Conservation (phyloP, 2,329 filamentous ascomycete genomes). For the Aspergillus costaricaensis region DNA sequence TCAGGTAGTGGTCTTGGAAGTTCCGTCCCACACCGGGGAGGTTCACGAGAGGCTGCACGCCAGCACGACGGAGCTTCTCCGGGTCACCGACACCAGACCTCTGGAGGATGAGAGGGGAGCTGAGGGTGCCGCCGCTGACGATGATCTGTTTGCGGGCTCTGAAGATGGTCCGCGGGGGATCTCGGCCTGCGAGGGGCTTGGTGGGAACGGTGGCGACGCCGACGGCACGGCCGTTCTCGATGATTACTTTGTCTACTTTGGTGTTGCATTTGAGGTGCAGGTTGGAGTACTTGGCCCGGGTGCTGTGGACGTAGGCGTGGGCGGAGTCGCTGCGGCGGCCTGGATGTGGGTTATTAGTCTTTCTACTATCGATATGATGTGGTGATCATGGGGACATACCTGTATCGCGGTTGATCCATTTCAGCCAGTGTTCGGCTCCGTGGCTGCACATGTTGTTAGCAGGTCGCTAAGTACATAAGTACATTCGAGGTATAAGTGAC, state of each 20-base stretch:
- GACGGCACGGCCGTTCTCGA: slow-evolving; percentile 71
- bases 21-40: slow-evolving; percentile 73
- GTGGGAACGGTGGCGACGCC: slow-evolving; percentile 70
- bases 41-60: slow-evolving; percentile 69
- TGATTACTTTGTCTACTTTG: slow-evolving; percentile 74
- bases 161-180: slow-evolving; percentile 59
- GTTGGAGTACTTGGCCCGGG: slow-evolving; percentile 68
- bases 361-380: too few species aligned
- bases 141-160: slow-evolving; percentile 73
- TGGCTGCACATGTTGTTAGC: slow-evolving; percentile 39
- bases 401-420: slow-evolving; percentile 72
- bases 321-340: slow-evolving; percentile 75
- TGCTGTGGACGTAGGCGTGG: slow-evolving; percentile 76
- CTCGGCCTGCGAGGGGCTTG: slow-evolving; percentile 64
- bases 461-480: background rate
- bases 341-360: slow-evolving; percentile 43
- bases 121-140: slow-evolving; percentile 70
- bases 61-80: slow-evolving; percentile 67
- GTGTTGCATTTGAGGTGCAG: slow-evolving; percentile 73
- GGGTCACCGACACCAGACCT: slow-evolving; percentile 73
- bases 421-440: slow-evolving; percentile 79
- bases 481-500: slow-evolving; percentile 1
- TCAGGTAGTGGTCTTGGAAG: slow-evolving; percentile 76
- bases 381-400: slow-evolving; percentile 40
- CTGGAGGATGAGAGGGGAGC: slow-evolving; percentile 73